A percentile compares a stretch with the other conserved stretches of the same genome.
Evolutionary conservation across 495 filamentous ascomycete species (phyloP).

Genomic region (Neurospora discreta): DNA sequence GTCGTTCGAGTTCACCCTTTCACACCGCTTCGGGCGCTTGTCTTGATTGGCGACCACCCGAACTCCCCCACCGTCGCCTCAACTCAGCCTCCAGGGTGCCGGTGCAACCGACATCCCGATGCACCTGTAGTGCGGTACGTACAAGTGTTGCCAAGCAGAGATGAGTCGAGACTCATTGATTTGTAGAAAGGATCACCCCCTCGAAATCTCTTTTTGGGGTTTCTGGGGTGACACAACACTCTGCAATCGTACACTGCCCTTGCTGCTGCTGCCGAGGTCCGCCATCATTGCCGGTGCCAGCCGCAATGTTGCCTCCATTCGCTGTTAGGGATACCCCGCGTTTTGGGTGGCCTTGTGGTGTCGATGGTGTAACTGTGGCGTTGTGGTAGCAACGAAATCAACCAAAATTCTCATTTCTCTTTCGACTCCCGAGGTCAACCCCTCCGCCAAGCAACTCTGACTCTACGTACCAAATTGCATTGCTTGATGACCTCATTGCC

Average conservation of each 20-base stretch:
- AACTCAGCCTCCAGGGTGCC: neutral
- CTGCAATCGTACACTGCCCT: neutral
- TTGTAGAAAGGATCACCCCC: neutral
- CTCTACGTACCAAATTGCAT: too few species aligned
- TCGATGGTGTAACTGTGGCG: neutral
- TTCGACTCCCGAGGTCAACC: neutral
- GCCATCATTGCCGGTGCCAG: neutral
- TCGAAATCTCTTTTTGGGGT: neutral
- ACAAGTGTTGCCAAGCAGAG: neutral
- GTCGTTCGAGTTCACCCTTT: neutral
- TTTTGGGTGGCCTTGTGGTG: neutral
- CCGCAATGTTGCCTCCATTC: neutral
- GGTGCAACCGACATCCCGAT: neutral
- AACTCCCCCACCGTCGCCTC: neutral
- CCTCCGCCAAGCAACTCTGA: too few species aligned
- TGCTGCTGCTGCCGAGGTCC: neutral
- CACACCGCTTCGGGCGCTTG: neutral
- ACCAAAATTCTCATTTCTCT: neutral
- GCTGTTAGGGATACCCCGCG: neutral
- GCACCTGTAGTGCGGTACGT: too few species aligned
- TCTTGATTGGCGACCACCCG: neutral
- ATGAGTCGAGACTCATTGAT: neutral
- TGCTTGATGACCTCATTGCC: neutral
- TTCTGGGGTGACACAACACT: neutral
- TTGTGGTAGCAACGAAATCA: neutral